Percentiles rank a stretch among this genome's conserved stretches.
Evolutionary conservation across 257 asterid species (phyloP).

Genomic region (Dorcoceras hygrometricum): DNA sequence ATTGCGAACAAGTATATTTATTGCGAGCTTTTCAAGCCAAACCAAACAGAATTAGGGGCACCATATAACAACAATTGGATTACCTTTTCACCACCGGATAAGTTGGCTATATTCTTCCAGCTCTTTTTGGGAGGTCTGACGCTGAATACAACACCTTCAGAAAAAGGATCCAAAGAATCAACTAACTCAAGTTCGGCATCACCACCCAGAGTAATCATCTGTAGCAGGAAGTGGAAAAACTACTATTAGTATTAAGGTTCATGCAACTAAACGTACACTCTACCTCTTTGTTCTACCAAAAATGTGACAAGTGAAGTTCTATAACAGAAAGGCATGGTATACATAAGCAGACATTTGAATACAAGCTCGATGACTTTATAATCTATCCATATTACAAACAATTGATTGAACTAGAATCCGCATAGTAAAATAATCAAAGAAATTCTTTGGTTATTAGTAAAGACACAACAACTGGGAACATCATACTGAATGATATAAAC

Average conservation of each 20-base stretch:
- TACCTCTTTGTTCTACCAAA: constrained; percentile 1
- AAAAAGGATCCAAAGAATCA: constrained; percentile 96
- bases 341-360: background rate
- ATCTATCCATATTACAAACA: background rate
- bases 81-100: constrained; percentile 99
- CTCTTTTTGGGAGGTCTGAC: constrained; percentile 99
- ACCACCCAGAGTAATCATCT: constrained; percentile 99
- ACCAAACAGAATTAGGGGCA: background rate
- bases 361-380: background rate
- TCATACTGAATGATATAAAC: no score
- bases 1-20: background rate
- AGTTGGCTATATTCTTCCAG: constrained; percentile 96
- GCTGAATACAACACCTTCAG: constrained; percentile 98
- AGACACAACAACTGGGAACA: background rate
- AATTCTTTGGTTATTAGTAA: constrained; percentile 1
- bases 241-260: constrained; percentile 1
- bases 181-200: constrained; percentile 96
- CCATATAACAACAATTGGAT: background rate
- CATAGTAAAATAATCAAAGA: background rate
- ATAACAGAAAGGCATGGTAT: background rate
- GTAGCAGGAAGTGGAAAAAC: constrained; percentile 22
- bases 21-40: constrained; percentile 2
- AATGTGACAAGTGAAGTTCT: background rate
- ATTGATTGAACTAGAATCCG: background rate
- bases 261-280: background rate